phyloP scores from a whole-genome alignment of 176 grass and related monocot genomes.

The Sorghum bicolor region Sorghum_bicolor_NCBIv3 NC_012871.2:5916501-5917000 shows the following conservation, averaged over 20 bases:
- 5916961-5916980: conserved; percentile 75
- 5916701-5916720: conserved; percentile 49
- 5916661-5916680: conserved; percentile 64
- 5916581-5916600: neutral
- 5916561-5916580: conserved; percentile 52
- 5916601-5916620: neutral
- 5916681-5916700: conserved; percentile 74
- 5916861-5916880: conserved; percentile 69
- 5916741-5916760: conserved; percentile 75
- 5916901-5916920: conserved; percentile 26
- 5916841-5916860: conserved; percentile 67
- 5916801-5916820: conserved; percentile 74
- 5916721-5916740: conserved; percentile 67
- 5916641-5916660: conserved; percentile 72
- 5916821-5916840: conserved; percentile 61
- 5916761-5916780: conserved; percentile 75
- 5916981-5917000: conserved; percentile 65
- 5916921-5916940: conserved; percentile 53
- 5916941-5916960: conserved; percentile 71
- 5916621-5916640: conserved; percentile 52
- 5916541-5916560: conserved; percentile 86
- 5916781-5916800: conserved; percentile 73
- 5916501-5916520: conserved; percentile 59
- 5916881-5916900: conserved; percentile 63
- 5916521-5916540: conserved; percentile 58